phyloP scores from a whole-genome alignment of 192 early-diverging fungal species.

The Coemansia sp. region DNA sequence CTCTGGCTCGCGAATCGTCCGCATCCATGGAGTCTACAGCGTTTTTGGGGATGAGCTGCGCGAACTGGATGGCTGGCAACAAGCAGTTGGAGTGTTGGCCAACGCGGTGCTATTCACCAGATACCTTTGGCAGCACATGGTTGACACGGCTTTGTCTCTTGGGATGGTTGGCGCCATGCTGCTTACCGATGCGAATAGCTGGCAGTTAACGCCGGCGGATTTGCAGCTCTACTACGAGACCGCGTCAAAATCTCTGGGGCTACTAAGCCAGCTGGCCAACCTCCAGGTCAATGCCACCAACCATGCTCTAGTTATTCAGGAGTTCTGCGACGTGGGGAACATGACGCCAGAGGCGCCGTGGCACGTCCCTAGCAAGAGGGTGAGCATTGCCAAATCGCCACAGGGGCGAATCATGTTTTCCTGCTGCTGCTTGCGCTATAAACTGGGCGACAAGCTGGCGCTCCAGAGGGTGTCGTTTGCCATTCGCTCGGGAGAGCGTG shows the following conservation, averaged over 20 bases:
- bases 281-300: constrained; percentile 3
- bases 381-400: neutral
- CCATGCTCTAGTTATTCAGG: constrained; percentile 10
- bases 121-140: neutral
- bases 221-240: constrained; percentile 24
- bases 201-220: neutral
- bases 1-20: constrained; percentile 30
- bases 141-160: constrained; percentile 13
- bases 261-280: constrained; percentile 5
- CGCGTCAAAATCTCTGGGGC: constrained; percentile 8
- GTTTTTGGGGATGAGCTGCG: constrained; percentile 7
- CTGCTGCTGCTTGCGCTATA: constrained; percentile 21
- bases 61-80: neutral
- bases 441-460: constrained; percentile 16
- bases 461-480: constrained; percentile 50
- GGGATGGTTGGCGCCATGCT: constrained; percentile 11
- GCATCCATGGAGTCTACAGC: constrained; percentile 12
- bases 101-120: constrained; percentile 7
- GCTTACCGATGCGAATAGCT: neutral
- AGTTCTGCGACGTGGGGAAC: constrained; percentile 11
- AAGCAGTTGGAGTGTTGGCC: constrained; percentile 11
- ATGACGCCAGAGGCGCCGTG: constrained; percentile 13
- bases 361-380: neutral
- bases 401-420: constrained; percentile 22
- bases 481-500: constrained; percentile 38